Evolutionary conservation across 257 asterid species (phyloP).

Genomic region (Thymus quinquecostatus): DNA sequence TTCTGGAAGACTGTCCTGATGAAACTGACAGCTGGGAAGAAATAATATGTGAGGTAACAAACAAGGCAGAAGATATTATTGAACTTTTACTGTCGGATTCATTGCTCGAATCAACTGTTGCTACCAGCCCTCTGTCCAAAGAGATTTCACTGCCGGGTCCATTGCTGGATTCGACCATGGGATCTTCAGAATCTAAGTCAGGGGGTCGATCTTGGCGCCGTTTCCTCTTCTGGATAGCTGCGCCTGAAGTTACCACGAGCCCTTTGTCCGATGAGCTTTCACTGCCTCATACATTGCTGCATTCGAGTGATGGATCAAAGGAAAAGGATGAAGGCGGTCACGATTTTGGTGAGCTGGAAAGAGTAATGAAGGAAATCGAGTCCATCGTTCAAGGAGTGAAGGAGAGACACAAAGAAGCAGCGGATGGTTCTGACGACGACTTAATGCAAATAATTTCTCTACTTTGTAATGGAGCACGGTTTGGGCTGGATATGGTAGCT

Average conservation of each 20-base stretch:
- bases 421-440: too few species aligned
- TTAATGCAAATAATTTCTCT: neutral
- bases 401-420: too few species aligned
- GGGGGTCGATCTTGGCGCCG: too few species aligned
- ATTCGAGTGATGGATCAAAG: neutral
- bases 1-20: conserved; percentile 8
- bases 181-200: neutral
- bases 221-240: too few species aligned
- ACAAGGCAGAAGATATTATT: neutral
- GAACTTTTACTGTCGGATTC: neutral
- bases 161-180: neutral
- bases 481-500: neutral
- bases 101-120: too few species aligned
- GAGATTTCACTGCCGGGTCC: neutral
- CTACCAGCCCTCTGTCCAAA: neutral
- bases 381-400: too few species aligned
- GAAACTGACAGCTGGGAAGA: neutral
- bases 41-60: neutral
- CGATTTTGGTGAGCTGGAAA: too few species aligned
- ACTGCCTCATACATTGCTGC: neutral
- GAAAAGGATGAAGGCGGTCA: too few species aligned
- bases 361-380: too few species aligned
- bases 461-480: neutral
- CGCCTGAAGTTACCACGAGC: neutral
- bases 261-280: neutral